Percentiles rank a stretch among this genome's conserved stretches.
phyloP scores from a whole-genome alignment of 257 asterid genomes.

The Verbascum thapsus region DNA sequence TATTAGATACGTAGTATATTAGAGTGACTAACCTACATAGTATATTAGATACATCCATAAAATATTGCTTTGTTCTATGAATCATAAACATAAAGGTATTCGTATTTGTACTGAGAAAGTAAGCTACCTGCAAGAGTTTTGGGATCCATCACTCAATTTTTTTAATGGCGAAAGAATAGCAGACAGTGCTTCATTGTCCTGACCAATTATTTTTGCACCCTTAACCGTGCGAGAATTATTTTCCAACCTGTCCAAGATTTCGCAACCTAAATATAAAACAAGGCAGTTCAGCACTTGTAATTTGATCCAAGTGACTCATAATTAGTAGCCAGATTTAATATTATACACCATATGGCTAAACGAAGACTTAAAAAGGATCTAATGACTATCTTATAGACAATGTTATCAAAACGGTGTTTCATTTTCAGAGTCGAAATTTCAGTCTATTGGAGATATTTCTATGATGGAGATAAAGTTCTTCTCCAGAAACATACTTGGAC shows the following conservation, averaged over 20 bases:
- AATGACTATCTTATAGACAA: not conserved
- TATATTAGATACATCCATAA: constrained; percentile 1
- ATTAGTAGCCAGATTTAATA: constrained; percentile 1
- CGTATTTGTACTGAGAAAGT: constrained; percentile 1
- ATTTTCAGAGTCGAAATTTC: constrained; percentile 1
- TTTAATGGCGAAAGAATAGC: constrained; percentile 74
- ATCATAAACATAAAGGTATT: not conserved
- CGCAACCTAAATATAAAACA: constrained; percentile 64
- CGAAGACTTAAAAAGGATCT: not conserved
- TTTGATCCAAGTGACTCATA: constrained; percentile 5
- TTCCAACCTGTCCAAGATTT: constrained; percentile 79
- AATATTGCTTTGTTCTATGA: constrained; percentile 13
- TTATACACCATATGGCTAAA: constrained; percentile 14
- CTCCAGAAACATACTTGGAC: not conserved
- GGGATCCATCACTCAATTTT: constrained; percentile 52
- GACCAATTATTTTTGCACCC: constrained; percentile 85
- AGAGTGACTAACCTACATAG: not conserved
- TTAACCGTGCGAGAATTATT: constrained; percentile 80
- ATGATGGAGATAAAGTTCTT: not conserved
- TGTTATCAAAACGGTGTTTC: not conserved
- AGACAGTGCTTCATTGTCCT: constrained; percentile 84
- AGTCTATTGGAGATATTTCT: not conserved
- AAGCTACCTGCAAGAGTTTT: constrained; percentile 59
- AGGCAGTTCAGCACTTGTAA: constrained; percentile 3
- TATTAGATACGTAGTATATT: not conserved